These are phyloP conservation scores for Polytrichum commune DNA, from an alignment of 225 moss, liverwort and hornwort genomes.

Conservation along the genomic window DNA sequence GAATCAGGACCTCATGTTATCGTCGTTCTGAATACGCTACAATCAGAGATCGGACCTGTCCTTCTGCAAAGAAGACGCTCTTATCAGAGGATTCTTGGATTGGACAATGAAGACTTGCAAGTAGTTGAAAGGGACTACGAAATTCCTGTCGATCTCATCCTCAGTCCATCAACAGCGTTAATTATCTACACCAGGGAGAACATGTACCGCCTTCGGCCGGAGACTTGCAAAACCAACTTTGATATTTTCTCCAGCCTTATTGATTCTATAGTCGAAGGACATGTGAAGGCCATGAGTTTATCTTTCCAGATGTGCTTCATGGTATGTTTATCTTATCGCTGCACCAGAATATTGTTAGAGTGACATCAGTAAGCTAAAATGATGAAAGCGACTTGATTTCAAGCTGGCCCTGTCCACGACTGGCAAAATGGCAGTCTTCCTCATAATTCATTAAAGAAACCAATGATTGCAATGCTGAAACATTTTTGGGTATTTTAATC, in stretches of 20 bases:
- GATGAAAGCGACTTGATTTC: not conserved
- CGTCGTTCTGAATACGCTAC: constrained; percentile 63
- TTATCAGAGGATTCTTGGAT: constrained; percentile 72
- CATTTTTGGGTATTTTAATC: not conserved
- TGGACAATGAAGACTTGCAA: constrained; percentile 79
- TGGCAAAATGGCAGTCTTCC: no score
- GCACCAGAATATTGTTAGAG: not conserved
- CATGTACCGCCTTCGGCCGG: constrained; percentile 26
- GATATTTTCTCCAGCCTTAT: constrained; percentile 24
- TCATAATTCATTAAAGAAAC: no score
- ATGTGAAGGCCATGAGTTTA: constrained; percentile 82
- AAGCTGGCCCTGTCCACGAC: no score
- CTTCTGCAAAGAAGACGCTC: constrained; percentile 61
- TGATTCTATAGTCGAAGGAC: constrained; percentile 40
- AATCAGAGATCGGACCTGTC: constrained; percentile 32
- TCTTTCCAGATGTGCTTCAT: constrained; percentile 74
- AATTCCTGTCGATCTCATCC: constrained; percentile 76
- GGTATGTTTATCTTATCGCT: constrained; percentile 37
- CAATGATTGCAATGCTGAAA: no score
- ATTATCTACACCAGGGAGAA: constrained; percentile 67
- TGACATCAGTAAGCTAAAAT: not conserved
- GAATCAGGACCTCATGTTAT: constrained; percentile 39
- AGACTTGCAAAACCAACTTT: constrained; percentile 18
- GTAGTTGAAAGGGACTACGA: constrained; percentile 83
- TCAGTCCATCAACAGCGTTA: constrained; percentile 79